Base-by-base conservation (phyloP, 352 stramenopile species). In the Phytopythium oedochilum region DNA sequence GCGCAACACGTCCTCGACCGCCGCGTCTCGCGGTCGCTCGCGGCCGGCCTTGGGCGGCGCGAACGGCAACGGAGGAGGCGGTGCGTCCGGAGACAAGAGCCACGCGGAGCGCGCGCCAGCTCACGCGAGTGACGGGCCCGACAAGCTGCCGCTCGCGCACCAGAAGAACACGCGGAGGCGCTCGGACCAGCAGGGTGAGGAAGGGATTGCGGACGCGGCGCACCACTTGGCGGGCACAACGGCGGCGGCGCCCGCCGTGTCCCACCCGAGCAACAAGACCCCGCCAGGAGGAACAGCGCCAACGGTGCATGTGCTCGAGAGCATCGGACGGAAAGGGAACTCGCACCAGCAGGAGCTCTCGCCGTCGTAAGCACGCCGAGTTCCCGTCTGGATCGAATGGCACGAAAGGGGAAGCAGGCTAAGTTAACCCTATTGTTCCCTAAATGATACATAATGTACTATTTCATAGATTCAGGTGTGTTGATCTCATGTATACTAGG, bases 1-100 rank as follows among this genome's bases (percentile, higher is more conserved):
- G 43, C 68, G 75, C 20, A 83, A 83, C 60, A 61, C 75, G 18
- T 73, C 70, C 4, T 77, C 75, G 1, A 80, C 64, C 11, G 71
- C 66, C 18, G 72, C 64, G 38, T 70, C 69, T 31, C 64, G 75
- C 10, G 65, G 48, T 12, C 63, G 73, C 17, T 60, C 69, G 42
- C 71, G 74, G 15, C 66, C 68, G 56, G 56, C 48, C 25, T 40
- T 57, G 18, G 43, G 43, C 14, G 60, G 34, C 38, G 28, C 48
- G 48, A 68, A 63, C 40, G 60, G 60, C 22, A 75, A 63, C 32
- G 66, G 62, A 38, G 66, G 49, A 38, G 66, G 49, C 32, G 35
- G 48, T 4, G 44, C 25, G 12, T 53, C 35, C 11, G 40, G 46
- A 14, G 70, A 86, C 34, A 86, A 85, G 39, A 49, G 62, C 1